These are phyloP conservation scores for Hypoxylon sp. DNA, from an alignment of 2,329 filamentous ascomycete species.

Conservation along the genomic window DNA sequence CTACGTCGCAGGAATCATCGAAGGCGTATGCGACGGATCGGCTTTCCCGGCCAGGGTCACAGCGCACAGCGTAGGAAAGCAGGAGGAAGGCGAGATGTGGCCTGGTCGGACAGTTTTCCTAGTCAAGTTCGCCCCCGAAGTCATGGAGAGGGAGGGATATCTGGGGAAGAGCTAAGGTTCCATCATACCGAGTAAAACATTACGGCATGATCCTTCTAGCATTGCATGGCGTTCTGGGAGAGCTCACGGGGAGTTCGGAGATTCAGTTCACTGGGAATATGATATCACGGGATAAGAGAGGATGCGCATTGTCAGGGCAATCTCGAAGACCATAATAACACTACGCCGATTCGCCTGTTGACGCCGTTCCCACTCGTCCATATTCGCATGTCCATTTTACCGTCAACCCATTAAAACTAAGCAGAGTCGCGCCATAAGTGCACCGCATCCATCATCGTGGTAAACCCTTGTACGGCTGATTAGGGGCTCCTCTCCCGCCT, in stretches of 20 bases:
- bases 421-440: neutral
- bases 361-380: slow-evolving; percentile 3
- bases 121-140: slow-evolving; percentile 91
- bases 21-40: slow-evolving; percentile 94
- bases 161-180: slow-evolving; percentile 69
- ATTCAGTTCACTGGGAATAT: slow-evolving; percentile 16
- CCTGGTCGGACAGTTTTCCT: slow-evolving; percentile 96
- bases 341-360: slow-evolving; percentile 15
- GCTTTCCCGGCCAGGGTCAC: slow-evolving; percentile 91
- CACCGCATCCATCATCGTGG: slow-evolving; percentile 50
- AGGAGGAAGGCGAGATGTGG: slow-evolving; percentile 81
- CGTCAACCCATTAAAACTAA: slow-evolving; percentile 5
- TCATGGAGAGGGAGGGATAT: slow-evolving; percentile 90
- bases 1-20: slow-evolving; percentile 93
- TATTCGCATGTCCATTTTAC: neutral
- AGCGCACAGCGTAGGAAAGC: slow-evolving; percentile 80
- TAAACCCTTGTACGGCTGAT: slow-evolving; percentile 50
- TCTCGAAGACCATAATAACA: slow-evolving; percentile 5
- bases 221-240: slow-evolving; percentile 45
- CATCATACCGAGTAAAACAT: slow-evolving; percentile 18
- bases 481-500: slow-evolving; percentile 12
- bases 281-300: slow-evolving; percentile 18
- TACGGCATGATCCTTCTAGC: slow-evolving; percentile 29
- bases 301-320: slow-evolving; percentile 1
- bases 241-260: slow-evolving; percentile 30